Percentiles rank a stretch among this genome's conserved stretches.
These are phyloP conservation scores for Strigomonas culicis DNA, from an alignment of 208 protist species.

Conservation along the genomic window DNA sequence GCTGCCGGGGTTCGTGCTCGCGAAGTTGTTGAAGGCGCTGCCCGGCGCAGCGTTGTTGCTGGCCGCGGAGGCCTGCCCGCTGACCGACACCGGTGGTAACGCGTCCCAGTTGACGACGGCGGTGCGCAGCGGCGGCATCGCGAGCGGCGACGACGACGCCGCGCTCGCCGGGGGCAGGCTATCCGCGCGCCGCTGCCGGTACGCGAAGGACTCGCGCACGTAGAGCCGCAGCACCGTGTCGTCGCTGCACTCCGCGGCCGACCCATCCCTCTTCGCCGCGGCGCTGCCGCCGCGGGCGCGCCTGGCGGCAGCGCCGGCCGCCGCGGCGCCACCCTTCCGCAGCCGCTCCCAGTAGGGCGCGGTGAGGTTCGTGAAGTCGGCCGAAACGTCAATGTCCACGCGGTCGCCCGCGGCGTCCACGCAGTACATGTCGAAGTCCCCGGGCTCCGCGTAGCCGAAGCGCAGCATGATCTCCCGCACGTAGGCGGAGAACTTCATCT, in stretches of 20 bases:
- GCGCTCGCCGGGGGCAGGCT: neutral
- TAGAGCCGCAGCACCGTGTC: constrained; percentile 68
- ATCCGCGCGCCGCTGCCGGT: neutral
- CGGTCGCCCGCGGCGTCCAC: constrained; percentile 61
- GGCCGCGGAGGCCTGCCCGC: constrained; percentile 7
- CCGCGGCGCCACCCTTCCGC: constrained; percentile 3
- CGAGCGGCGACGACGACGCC: too few species aligned
- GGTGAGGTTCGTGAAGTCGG: constrained; percentile 56
- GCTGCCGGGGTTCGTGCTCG: constrained; percentile 12
- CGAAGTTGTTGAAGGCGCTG: neutral
- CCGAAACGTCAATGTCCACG: constrained; percentile 72
- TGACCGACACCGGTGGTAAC: neutral
- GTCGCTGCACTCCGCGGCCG: constrained; percentile 24
- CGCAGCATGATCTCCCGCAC: constrained; percentile 56
- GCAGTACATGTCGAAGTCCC: constrained; percentile 83
- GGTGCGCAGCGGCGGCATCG: neutral
- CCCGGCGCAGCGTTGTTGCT: neutral
- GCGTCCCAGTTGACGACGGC: too few species aligned
- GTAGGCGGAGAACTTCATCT: constrained; percentile 39
- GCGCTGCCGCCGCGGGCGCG: neutral
- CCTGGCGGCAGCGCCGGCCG: neutral
- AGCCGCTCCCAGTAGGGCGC: constrained; percentile 26
- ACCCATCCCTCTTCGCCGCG: neutral
- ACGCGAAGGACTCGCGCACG: constrained; percentile 67
- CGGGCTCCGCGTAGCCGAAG: constrained; percentile 48